These are phyloP conservation scores for Rhizophora apiculata DNA, from an alignment of 345 rosid species.

Conservation along the genomic window DNA sequence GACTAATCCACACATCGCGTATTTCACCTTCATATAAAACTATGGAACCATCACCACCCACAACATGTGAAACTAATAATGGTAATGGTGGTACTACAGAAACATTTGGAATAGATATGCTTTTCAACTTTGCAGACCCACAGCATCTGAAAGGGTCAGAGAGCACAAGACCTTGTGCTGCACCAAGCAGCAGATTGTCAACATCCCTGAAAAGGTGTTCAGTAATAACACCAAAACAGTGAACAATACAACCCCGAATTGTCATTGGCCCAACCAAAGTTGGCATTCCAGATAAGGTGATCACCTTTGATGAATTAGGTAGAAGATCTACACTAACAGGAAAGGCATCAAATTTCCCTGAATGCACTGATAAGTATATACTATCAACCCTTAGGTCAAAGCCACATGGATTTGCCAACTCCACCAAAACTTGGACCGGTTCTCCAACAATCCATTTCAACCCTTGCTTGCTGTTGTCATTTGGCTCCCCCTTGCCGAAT, in stretches of 20 bases:
- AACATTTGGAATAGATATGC: constrained; percentile 70
- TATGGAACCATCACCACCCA: constrained; percentile 90
- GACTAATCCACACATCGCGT: constrained; percentile 71
- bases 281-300: constrained; percentile 88
- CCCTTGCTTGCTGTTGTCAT: constrained; percentile 76
- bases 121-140: constrained; percentile 83
- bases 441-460: constrained; percentile 93
- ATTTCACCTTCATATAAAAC: constrained; percentile 95
- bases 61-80: constrained; percentile 71
- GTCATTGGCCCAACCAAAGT: constrained; percentile 74
- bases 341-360: constrained; percentile 90
- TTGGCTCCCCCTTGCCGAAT: constrained; percentile 86
- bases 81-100: constrained; percentile 81
- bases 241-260: constrained; percentile 89
- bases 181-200: constrained; percentile 95
- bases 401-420: constrained; percentile 98
- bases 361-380: constrained; percentile 84
- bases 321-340: constrained; percentile 88
- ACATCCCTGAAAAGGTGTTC: constrained; percentile 92
- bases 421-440: constrained; percentile 95
- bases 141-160: constrained; percentile 97
- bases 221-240: constrained; percentile 93
- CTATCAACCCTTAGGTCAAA: constrained; percentile 89
- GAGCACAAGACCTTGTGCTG: constrained; percentile 96
- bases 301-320: constrained; percentile 94